Evolutionary conservation across 2,329 filamentous ascomycete species (phyloP).

Genomic region (Fusarium phyllophilum): DNA sequence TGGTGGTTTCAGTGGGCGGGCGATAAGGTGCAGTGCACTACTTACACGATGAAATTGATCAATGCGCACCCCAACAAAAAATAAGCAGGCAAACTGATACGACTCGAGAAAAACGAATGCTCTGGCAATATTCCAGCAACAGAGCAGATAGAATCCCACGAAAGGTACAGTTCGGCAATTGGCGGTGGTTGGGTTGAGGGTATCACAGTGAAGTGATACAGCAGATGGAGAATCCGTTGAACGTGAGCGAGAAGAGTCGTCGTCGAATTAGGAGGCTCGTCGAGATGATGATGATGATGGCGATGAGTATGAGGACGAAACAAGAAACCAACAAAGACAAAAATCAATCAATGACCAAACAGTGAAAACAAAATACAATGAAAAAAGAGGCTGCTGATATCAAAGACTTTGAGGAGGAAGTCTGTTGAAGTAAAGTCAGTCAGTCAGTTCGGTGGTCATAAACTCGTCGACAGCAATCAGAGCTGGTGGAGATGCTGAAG

Average conservation of each 20-base stretch:
- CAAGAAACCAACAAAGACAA: conserved; percentile 2
- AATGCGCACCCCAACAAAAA: conserved; percentile 16
- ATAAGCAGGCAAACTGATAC: conserved; percentile 19
- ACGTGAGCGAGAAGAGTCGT: conserved; percentile 10
- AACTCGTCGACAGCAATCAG: conserved; percentile 40
- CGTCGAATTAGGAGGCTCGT: conserved; percentile 30
- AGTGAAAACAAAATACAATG: conserved; percentile 12
- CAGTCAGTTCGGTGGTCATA: conserved; percentile 39
- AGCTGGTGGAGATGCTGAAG: conserved; percentile 39
- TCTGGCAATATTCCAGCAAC: conserved; percentile 56
- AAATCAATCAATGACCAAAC: conserved; percentile 4
- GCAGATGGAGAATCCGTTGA: conserved; percentile 9
- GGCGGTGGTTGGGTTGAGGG: conserved; percentile 5
- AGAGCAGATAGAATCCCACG: conserved; percentile 36
- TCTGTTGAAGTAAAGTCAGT: conserved; percentile 22
- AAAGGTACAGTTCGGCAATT: conserved; percentile 34
- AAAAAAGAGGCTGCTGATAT: conserved; percentile 39
- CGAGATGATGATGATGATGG: not conserved
- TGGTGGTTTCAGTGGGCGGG: not conserved
- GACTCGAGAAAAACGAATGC: conserved; percentile 33
- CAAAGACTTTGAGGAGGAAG: conserved; percentile 8
- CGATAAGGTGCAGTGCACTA: conserved; percentile 13
- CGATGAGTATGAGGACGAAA: conserved; percentile 1
- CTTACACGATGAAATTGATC: conserved; percentile 36
- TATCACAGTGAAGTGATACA: conserved; percentile 38